Evolutionary conservation across 306 rosid species (phyloP), one percentile per base, ranked within the genome.

Genomic region (Geum urbanum): DNA sequence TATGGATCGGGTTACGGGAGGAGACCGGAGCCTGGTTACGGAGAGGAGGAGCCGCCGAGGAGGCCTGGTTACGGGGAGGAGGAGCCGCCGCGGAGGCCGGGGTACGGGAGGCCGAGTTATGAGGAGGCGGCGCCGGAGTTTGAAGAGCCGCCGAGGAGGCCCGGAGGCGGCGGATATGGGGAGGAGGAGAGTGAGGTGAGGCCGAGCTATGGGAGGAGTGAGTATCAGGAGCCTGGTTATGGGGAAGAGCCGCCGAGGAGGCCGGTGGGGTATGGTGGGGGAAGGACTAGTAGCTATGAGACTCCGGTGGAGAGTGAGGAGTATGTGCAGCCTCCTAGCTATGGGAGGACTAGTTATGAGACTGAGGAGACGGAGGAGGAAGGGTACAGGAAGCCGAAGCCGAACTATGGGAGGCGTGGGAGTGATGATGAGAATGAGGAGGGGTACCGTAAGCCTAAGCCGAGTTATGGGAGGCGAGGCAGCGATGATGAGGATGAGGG

Each of bases 51-150:
- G 27, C 57, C 57, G 3, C 57, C 57, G 57, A 52, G 82, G 71
- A 85, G 78, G 77, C 86, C 82, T 1, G 61, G 78, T 22, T 80
- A 79, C 60, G 85, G 70, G 72, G 44, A 79, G 75, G 46, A 66
- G 52, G 50, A 79, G 16, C 72, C 80, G 2, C 54, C 16, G 63
- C n/a, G 50, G 43, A 51, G 11, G 45, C 79, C 84, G 0, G 37
- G 57, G 2, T 80, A 67, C 14, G 83, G 67, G 58, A 12, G 46
- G 19, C 58, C 58, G 8, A 12, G 62, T 12, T 18, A 61, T 24
- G 74, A 50, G 37, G 37, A 32, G 37, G 37, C 37, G 37, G 37
- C 37, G 37, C 37, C 37, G 37, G 37, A 32, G 37, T 32, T 32
- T 11, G 75, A 47, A 9, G 77, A 68, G 24, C 70, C 70, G 13